Percentiles rank a stretch among this genome's conserved stretches.
Evolutionary conservation across 768 basidiomycete genomes (phyloP).

Genomic region (Serendipita indica): DNA sequence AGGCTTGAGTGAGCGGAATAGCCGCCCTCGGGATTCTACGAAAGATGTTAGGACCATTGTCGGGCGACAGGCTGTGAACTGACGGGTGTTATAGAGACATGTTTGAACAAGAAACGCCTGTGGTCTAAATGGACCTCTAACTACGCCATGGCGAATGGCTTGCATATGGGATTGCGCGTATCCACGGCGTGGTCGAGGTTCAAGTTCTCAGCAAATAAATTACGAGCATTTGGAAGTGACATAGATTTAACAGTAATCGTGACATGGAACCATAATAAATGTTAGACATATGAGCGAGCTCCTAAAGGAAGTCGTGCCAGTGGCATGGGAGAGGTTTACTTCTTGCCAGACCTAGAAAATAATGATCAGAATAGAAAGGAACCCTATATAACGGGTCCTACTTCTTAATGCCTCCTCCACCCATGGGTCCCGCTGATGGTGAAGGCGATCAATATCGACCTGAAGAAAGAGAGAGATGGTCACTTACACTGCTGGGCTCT

Average conservation of each 20-base stretch:
- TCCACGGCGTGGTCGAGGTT: neutral
- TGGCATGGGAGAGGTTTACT: neutral
- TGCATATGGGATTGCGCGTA: neutral
- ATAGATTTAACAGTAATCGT: neutral
- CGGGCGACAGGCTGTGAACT: neutral
- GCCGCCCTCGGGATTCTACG: neutral
- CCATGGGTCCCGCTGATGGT: constrained; percentile 3
- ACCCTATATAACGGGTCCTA: neutral
- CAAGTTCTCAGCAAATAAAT: no score
- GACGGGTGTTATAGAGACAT: neutral
- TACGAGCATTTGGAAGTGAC: neutral
- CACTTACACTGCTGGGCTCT: neutral
- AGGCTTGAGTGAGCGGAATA: neutral
- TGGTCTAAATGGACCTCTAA: neutral
- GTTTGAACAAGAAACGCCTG: neutral
- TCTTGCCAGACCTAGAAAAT: constrained; percentile 4
- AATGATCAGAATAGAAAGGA: neutral
- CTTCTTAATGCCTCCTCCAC: constrained; percentile 5
- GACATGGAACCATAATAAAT: neutral
- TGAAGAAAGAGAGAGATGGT: neutral
- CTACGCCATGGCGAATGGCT: neutral
- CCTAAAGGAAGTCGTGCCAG: neutral
- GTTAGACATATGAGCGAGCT: neutral
- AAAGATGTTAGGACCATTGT: neutral
- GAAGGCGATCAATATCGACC: neutral